These are phyloP conservation scores for Leishmania aethiopica DNA, from an alignment of 208 protist species.

Conservation along the genomic window DNA sequence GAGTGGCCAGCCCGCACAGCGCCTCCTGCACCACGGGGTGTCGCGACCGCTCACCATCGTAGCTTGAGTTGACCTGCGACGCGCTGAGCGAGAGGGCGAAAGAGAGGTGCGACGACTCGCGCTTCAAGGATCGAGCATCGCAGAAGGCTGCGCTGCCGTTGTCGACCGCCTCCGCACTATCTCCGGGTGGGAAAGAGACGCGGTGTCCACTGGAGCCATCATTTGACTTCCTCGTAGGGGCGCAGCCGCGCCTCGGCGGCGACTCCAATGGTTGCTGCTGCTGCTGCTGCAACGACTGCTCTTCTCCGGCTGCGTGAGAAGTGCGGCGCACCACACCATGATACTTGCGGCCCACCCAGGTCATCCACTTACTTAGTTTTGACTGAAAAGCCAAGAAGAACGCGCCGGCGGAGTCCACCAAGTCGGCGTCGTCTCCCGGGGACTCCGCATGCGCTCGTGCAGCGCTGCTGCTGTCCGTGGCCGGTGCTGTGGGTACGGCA, in stretches of 20 bases:
- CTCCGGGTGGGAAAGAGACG: neutral
- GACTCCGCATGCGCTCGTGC: neutral
- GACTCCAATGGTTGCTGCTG: too few relatives aligned
- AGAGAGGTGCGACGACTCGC: conserved; percentile 1
- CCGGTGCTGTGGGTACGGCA: too few relatives aligned
- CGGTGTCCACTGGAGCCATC: neutral
- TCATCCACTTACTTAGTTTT: neutral
- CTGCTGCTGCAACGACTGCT: neutral
- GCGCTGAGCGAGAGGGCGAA: conserved; percentile 3
- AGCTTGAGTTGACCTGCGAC: neutral
- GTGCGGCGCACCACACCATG: neutral
- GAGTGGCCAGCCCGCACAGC: neutral
- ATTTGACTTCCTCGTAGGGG: neutral
- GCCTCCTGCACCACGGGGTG: neutral
- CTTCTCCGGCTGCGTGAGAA: neutral
- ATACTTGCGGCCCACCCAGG: neutral
- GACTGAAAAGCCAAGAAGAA: neutral
- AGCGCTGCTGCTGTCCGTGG: neutral
- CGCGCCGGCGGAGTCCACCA: neutral
- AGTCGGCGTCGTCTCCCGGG: neutral
- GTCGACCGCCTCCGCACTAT: neutral
- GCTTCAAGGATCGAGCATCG: neutral
- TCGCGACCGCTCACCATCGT: conserved; percentile 5
- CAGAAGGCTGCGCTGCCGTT: conserved; percentile 3
- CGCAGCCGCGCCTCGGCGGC: neutral